phyloP scores from a whole-genome alignment of 2,329 filamentous ascomycete species.

The Fusarium sp. region DNA sequence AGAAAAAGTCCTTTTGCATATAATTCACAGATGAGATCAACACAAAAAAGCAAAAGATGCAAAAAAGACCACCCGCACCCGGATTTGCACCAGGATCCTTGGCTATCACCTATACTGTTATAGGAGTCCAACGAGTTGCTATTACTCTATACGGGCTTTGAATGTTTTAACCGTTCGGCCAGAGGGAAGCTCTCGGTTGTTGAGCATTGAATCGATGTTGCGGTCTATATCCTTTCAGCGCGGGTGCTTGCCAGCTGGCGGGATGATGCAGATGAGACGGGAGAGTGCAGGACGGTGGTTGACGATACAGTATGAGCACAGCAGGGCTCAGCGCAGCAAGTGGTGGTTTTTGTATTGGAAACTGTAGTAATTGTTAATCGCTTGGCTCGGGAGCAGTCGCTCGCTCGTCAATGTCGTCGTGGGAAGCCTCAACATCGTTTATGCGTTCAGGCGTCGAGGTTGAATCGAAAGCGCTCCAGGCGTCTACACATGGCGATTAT shows the following conservation, averaged over 20 bases:
- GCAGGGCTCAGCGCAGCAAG: too few relatives aligned
- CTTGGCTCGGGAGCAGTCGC: neutral
- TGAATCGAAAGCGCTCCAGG: neutral
- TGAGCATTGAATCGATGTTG: constrained; percentile 11
- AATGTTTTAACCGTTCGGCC: constrained; percentile 38
- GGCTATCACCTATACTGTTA: constrained; percentile 45
- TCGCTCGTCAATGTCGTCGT: neutral
- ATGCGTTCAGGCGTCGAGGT: neutral
- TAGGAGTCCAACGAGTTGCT: constrained; percentile 52
- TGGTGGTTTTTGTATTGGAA: neutral
- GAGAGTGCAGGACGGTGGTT: constrained; percentile 15
- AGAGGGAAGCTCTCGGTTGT: constrained; percentile 25
- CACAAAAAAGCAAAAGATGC: neutral
- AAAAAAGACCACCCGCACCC: constrained; percentile 44
- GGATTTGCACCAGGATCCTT: constrained; percentile 52
- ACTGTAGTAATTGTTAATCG: neutral
- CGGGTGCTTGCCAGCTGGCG: constrained; percentile 27
- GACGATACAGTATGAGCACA: neutral
- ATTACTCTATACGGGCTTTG: constrained; percentile 49
- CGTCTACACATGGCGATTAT: neutral
- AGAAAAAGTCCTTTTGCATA: neutral
- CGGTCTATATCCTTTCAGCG: constrained; percentile 22
- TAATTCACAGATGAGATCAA: too few relatives aligned
- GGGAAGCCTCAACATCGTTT: neutral
- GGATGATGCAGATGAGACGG: constrained; percentile 28